Conservation (phyloP, 441 rosid genomes). For the Francoa sonchifolia region DNA sequence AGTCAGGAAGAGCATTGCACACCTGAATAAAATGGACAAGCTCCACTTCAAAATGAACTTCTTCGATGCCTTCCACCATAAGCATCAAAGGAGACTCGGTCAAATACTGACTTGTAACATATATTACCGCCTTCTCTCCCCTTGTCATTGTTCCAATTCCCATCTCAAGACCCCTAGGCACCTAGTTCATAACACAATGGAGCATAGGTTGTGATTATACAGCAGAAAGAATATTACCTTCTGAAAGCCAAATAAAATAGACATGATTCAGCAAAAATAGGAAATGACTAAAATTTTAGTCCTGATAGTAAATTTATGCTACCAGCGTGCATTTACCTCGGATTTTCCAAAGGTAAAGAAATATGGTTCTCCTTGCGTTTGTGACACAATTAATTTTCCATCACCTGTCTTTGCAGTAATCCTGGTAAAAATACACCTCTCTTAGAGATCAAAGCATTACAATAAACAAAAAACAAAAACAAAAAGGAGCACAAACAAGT, state of each 20-base stretch:
- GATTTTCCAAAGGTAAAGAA: conserved; percentile 85
- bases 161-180: conserved; percentile 94
- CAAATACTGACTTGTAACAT: conserved; percentile 61
- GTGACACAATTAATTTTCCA: conserved; percentile 48
- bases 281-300: no score
- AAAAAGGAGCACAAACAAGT: conserved; percentile 7
- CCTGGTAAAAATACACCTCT: conserved; percentile 30
- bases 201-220: conserved; percentile 1
- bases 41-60: conserved; percentile 91
- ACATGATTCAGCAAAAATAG: conserved; percentile 4
- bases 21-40: conserved; percentile 93
- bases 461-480: conserved; percentile 1
- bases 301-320: not conserved
- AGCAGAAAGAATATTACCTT: not conserved
- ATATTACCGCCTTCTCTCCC: conserved; percentile 82
- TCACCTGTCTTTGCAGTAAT: conserved; percentile 71
- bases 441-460: conserved; percentile 8
- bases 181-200: conserved; percentile 31
- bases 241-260: not conserved
- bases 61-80: conserved; percentile 49
- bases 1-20: conserved; percentile 1
- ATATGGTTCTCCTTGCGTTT: conserved; percentile 53
- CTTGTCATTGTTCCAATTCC: conserved; percentile 91
- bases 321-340: conserved; percentile 36
- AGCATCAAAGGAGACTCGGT: conserved; percentile 61